Percentiles rank a stretch among this genome's conserved stretches.
Evolutionary conservation across 2,329 filamentous ascomycete genomes (phyloP).

Genomic region (Escovopsis sp.): DNA sequence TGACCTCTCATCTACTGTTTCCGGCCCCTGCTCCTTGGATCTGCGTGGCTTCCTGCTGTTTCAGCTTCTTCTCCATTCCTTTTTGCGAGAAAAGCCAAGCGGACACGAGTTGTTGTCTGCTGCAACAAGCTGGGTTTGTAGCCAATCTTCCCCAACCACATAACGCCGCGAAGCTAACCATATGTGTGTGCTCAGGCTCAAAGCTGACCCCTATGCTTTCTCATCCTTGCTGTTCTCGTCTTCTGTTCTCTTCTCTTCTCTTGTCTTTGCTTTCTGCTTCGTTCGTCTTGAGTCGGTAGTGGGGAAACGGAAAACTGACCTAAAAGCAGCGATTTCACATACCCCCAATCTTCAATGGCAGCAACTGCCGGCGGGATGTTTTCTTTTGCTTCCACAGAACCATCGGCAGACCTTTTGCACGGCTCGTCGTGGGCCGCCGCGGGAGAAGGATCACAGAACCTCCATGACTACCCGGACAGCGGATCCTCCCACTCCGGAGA

Average conservation of each 20-base stretch:
- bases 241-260: too few species aligned
- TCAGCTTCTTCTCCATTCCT: neutral
- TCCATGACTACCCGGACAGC: conserved; percentile 36
- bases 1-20: too few species aligned
- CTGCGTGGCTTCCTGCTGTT: neutral
- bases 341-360: conserved; percentile 35
- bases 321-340: conserved; percentile 40
- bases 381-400: conserved; percentile 46
- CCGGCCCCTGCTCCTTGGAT: too few species aligned
- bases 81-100: neutral
- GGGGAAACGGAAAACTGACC: conserved; percentile 43
- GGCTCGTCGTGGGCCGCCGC: conserved; percentile 41
- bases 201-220: conserved; percentile 34
- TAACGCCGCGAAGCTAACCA: conserved; percentile 12
- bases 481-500: conserved; percentile 37
- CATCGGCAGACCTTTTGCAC: conserved; percentile 38
- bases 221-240: conserved; percentile 14
- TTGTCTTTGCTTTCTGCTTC: conserved; percentile 7
- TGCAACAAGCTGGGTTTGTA: conserved; percentile 14
- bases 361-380: conserved; percentile 36
- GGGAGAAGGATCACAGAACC: conserved; percentile 47
- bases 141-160: conserved; percentile 10
- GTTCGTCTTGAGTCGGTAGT: conserved; percentile 22
- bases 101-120: neutral
- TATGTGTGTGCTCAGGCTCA: conserved; percentile 28